These are phyloP conservation scores for Excoecaria cochinchinensis DNA, from an alignment of 345 rosid genomes.

Conservation along the genomic window DNA sequence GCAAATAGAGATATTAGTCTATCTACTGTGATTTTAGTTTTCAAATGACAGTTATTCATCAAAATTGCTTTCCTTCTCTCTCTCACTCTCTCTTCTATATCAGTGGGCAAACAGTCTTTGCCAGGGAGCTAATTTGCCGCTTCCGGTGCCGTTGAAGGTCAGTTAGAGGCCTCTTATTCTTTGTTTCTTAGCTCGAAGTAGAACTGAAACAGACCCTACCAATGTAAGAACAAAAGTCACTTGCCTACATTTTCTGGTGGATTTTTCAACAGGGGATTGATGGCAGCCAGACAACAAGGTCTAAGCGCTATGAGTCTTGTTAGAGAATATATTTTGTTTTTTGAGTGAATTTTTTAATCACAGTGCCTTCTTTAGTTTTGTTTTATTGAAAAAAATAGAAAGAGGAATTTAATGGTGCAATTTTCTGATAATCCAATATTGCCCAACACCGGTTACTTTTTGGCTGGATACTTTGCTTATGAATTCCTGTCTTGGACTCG, in stretches of 20 bases:
- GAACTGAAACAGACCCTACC: no score
- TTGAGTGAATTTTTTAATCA: not conserved
- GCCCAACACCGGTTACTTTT: not conserved
- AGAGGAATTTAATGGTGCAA: not conserved
- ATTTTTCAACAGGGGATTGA: not conserved
- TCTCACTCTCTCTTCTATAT: not conserved
- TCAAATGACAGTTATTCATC: not conserved
- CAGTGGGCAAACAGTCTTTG: constrained; percentile 96
- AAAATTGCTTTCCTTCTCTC: not conserved
- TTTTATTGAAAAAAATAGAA: not conserved
- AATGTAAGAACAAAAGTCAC: no score
- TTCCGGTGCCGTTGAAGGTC: constrained; percentile 86
- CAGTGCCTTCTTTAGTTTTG: not conserved
- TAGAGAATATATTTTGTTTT: not conserved
- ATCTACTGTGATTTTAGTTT: not conserved
- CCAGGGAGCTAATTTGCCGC: constrained; percentile 89
- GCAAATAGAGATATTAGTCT: not conserved
- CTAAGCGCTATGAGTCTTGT: not conserved
- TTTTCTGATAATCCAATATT: not conserved
- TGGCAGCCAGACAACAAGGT: not conserved
- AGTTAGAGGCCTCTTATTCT: constrained; percentile 1
- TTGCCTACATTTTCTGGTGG: no score
- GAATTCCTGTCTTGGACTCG: not conserved
- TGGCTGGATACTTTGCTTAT: not conserved
- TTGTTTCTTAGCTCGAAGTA: not conserved